Base-by-base conservation (phyloP, 2,329 filamentous ascomycete species). In the Macrophomina tecta region DNA sequence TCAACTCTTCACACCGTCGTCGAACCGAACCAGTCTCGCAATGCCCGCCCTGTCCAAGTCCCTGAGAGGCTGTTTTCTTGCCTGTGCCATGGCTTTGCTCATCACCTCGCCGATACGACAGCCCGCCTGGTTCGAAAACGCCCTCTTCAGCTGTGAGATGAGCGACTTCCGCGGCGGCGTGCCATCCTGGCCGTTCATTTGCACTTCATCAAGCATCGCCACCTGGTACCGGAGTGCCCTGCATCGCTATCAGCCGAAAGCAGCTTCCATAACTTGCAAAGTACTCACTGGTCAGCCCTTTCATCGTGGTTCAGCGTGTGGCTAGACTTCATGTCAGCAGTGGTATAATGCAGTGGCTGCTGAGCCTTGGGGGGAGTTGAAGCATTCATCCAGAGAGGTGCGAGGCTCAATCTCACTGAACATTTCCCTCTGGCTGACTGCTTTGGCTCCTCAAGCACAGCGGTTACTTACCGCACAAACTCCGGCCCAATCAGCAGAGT, bases 121-220 rank as follows among this genome's bases (percentile, higher is more conserved):
- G 28, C 40, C 56, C 9, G 49, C 30, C 12, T 36, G 23, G 5
- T 7, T 14, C 5, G 66, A 40, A 23, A 67, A 51, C 14, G 66
- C 52, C 8, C 45, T 28, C 42, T 61, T 56, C 32, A 67, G 52
- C 32, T 64, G 49, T 7, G 48, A 55, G 46, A 67, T 65, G 49
- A 67, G 34, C 5, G 60, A 58, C 36, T 58, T 53, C 11, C 45
- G 66, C 52, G 66, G 66, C 28, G 66, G 60, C 11, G 34, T 52
- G n/a, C 66, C 66, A 42, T 65, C 32, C 12, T 3, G 38, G 9
- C 51, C 40, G 51, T 36, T 12, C 30, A 48, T 28, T 46, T 67
- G 66, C 18, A 36, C 42, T 12, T 42, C 30, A 4, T 65, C 66
- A 30, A 67, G 66, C n/a, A 14, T 45, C 14, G 34, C 16, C 23